Base-by-base conservation (phyloP, 306 rosid genomes). In the Aeschynomene evenia region DNA sequence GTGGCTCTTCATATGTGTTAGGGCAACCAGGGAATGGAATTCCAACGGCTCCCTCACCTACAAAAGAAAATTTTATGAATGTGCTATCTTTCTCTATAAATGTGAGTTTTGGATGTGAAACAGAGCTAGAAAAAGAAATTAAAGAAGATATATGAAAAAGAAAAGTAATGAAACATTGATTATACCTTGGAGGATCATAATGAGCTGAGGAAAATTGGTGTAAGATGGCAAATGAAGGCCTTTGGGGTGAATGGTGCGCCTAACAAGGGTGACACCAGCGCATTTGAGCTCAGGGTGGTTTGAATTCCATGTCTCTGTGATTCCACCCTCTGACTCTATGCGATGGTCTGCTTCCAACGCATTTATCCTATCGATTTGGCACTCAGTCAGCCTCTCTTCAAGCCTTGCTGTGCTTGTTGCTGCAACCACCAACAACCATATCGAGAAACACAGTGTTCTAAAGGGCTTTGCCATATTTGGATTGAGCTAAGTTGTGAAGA, bases 151-250 rank as follows among this genome's bases (percentile, higher is more conserved):
- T n/a, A n/a, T n/a, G n/a, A n/a, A n/a, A n/a, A 37, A 8, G 10
- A 8, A 9, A 37, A 1, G 12, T 9, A 8, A 9, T 37, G 43
- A 37, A 5, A 37, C 43, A 37, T 2, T 2, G 11, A 37, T 8
- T 2, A 24, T n/a, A 72, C 85, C 85, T 63, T 62, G 73, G 18
- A 13, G 3, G 26, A 68, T 40, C 14, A 67, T 4, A n/a, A 68
- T 40, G 55, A 73, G 5, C 2, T 77, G 66, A 4, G 82, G 49
- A 42, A 23, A 16, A 1, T 70, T 71, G 1, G 73, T 7, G 63
- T 21, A 77, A 0, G 82, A 77, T 7, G 85, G 82, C 63, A 77
- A 15, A 65, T 67, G 79, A 21, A 81, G 77, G 15, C 73, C 80
- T 1, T 63, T 56, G 2, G 48, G 20, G 8, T 62, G 6, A 1